Evolutionary conservation across 208 protist genomes (phyloP).

Genomic region (Leishmania arabica): DNA sequence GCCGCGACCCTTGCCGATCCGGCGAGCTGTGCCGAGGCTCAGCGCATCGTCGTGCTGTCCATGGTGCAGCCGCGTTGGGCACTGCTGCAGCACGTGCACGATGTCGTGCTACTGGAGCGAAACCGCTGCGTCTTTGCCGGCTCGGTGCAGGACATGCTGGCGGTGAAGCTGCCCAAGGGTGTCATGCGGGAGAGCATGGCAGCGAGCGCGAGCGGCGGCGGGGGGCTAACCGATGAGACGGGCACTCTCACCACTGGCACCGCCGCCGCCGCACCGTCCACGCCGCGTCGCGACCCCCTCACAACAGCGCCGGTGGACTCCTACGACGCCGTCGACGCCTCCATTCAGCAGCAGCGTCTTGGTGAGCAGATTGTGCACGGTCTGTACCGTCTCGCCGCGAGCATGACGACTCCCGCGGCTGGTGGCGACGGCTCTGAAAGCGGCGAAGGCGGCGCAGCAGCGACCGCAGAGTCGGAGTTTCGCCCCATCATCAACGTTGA

Average conservation of each 20-base stretch:
- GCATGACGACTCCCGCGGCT: not conserved
- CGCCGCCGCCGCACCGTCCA: not conserved
- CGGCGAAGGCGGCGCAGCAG: not conserved
- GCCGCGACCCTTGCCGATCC: not conserved
- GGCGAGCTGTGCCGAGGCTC: slow-evolving; percentile 2
- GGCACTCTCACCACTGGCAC: not conserved
- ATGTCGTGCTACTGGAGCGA: slow-evolving; percentile 59
- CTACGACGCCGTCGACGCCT: slow-evolving; percentile 27
- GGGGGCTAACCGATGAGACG: not conserved
- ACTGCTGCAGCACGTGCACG: slow-evolving; percentile 59
- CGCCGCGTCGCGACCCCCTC: not conserved
- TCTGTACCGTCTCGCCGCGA: slow-evolving; percentile 31
- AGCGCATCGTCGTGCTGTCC: slow-evolving; percentile 47
- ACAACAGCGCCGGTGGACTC: slow-evolving; percentile 7
- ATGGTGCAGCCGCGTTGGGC: slow-evolving; percentile 69
- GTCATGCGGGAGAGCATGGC: slow-evolving; percentile 9
- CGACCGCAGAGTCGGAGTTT: not conserved
- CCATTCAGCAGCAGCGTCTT: slow-evolving; percentile 23
- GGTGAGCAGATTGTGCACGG: slow-evolving; percentile 32
- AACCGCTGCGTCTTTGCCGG: slow-evolving; percentile 48
- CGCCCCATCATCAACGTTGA: not conserved
- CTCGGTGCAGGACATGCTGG: slow-evolving; percentile 37
- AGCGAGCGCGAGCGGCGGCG: not conserved
- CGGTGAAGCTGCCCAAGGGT: slow-evolving; percentile 25
- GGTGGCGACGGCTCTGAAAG: not conserved